These are phyloP conservation scores for Nothophoma quercina DNA, from an alignment of 2,329 filamentous ascomycete genomes.

Conservation along the genomic window DNA sequence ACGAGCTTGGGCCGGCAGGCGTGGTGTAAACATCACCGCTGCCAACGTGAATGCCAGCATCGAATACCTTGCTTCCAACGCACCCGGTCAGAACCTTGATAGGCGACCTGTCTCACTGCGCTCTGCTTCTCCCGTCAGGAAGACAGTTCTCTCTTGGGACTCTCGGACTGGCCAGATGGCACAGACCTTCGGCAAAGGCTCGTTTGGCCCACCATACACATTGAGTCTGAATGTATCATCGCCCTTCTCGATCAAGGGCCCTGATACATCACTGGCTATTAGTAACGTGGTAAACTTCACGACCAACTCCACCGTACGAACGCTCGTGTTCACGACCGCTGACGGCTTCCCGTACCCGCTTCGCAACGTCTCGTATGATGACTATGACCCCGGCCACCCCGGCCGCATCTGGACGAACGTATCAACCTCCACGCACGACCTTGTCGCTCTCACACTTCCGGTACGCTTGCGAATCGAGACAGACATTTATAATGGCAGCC, in stretches of 20 bases:
- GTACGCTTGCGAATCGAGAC: constrained; percentile 54
- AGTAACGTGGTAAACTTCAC: constrained; percentile 21
- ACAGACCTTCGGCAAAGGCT: constrained; percentile 44
- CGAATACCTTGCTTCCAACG: constrained; percentile 44
- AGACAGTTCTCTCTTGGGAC: constrained; percentile 46
- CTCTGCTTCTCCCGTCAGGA: constrained; percentile 9
- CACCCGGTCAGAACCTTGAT: constrained; percentile 57
- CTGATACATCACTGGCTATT: constrained; percentile 54
- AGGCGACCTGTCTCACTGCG: constrained; percentile 31
- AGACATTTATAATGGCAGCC: constrained; percentile 56
- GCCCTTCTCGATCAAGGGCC: constrained; percentile 55
- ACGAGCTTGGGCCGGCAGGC: constrained; percentile 52
- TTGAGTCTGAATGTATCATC: constrained; percentile 50
- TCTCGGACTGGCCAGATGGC: constrained; percentile 12
- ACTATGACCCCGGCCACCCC: constrained; percentile 56
- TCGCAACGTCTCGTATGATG: constrained; percentile 54
- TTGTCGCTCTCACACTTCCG: constrained; percentile 46
- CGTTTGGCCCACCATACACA: constrained; percentile 58
- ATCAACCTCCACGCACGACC: constrained; percentile 56
- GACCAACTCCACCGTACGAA: constrained; percentile 24
- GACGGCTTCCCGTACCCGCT: constrained; percentile 57
- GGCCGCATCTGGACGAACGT: constrained; percentile 63
- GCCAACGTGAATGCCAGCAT: constrained; percentile 45
- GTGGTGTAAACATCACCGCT: constrained; percentile 44
- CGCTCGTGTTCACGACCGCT: constrained; percentile 53